Evolutionary conservation across 2,329 filamentous ascomycete genomes (phyloP), one percentile per base, ranked within the genome.

Genomic region (Corynespora cassiicola): DNA sequence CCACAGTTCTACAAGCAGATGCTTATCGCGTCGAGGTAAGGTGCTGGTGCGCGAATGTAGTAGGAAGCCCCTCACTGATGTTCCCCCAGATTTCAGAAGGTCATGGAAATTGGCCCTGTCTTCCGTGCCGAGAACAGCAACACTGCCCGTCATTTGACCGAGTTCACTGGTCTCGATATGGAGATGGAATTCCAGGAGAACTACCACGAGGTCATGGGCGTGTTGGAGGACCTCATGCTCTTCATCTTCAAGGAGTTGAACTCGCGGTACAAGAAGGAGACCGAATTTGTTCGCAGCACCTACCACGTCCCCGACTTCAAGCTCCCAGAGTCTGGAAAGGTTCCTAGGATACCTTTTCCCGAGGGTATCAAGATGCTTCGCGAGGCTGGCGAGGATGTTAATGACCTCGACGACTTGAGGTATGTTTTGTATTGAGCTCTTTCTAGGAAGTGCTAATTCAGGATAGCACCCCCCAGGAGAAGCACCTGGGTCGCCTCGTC

Each of bases 1-100:
- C 89, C 88, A 5, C 88, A 94, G 63, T 87, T 94, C 56, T 91
- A 92, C 73, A 94, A 95, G 76, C 88, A 95, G 65, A 84, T 88
- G 69, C 84, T 91, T 65, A 90, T 95, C 67, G 86, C 87, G 2
- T 86, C 86, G 42, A 85, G 87, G n/a, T n/a, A n/a, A n/a, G n/a
- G n/a, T n/a, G n/a, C n/a, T n/a, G n/a, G n/a, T n/a, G n/a, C n/a
- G n/a, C n/a, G n/a, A n/a, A n/a, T n/a, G n/a, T n/a, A n/a, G n/a
- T n/a, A n/a, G n/a, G n/a, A n/a, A n/a, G n/a, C n/a, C n/a, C n/a
- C n/a, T n/a, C n/a, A n/a, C n/a, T n/a, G n/a, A n/a, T n/a, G n/a
- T n/a, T n/a, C n/a, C n/a, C n/a, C n/a, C n/a, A n/a, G n/a, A 27
- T 80, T 87, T 58, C 82, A 91, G 74, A 81, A 84, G 33, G 88